Base-by-base conservation (phyloP, 352 stramenopile species). In the Pythium pyrilobum region DNA sequence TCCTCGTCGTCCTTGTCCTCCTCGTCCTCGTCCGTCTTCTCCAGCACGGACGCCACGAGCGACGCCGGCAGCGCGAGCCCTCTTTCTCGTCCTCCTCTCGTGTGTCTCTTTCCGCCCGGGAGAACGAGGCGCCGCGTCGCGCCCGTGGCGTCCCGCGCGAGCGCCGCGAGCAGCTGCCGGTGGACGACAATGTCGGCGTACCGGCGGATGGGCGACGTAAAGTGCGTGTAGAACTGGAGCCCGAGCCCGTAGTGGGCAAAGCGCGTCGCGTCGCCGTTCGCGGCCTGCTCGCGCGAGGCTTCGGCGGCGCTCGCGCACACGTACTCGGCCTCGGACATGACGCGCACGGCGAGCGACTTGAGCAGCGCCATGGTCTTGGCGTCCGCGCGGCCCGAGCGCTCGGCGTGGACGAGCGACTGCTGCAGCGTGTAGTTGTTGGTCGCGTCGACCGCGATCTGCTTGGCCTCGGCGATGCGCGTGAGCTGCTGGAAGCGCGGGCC, bases 271-370 rank as follows among this genome's bases (percentile, higher is more conserved):
- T 86, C 74, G 10, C 66, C 55, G 25, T 83, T 83, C 52, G 52
- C 31, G 4, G 50, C 49, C 9, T 68, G 62, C n/a, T 64, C 62
- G 4, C 21, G 13, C 0, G 36, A 55, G 16, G 69, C 61, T 46
- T 85, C 62, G 15, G 69, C 77, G 18, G 80, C 72, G 33, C 68
- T 85, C 7, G 87, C 87, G 23, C 81, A 96, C 28, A 97, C 72
- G 59, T 98, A 98, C 65, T 96, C 84, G 18, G 92, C 92, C 57
- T 98, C 87, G n/a, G 89, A 94, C 92, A 98, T 98, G 15, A 94
- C 89, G 34, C 92, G 82, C 24, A 95, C 90, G 2, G 91, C 89
- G 23, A 98, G 71, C n/a, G 89, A 96, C 74, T 96, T 96, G 40
- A 97, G 71, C 32, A 98, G 56, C 28, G 85, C 74, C 69, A 94